Conservation (phyloP, 169 alveolate genomes). For the Eimeria tenella region DNA sequence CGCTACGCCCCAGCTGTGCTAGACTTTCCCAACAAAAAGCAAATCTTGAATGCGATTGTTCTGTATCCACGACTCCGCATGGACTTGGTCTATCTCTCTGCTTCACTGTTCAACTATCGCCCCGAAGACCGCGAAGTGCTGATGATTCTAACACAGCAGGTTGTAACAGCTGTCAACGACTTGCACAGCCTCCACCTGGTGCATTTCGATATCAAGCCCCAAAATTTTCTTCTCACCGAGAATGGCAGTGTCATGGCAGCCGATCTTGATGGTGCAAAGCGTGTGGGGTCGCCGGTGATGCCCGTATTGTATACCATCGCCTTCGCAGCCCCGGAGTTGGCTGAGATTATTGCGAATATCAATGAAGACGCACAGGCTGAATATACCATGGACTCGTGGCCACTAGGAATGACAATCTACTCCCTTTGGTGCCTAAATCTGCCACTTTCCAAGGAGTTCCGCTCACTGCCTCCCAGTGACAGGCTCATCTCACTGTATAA, state of each 20-base stretch:
- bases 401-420: slow-evolving; percentile 68
- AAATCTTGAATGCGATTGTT: neutral
- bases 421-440: slow-evolving; percentile 44
- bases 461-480: neutral
- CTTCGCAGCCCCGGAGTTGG: slow-evolving; percentile 60
- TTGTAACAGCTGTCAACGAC: slow-evolving; percentile 14
- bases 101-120: neutral
- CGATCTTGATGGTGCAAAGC: neutral
- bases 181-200: slow-evolving; percentile 12
- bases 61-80: neutral
- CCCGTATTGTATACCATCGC: slow-evolving; percentile 12
- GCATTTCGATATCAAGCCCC: slow-evolving; percentile 53
- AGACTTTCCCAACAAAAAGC: neutral
- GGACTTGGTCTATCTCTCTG: slow-evolving; percentile 14
- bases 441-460: slow-evolving; percentile 5
- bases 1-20: neutral
- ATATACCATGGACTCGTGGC: slow-evolving; percentile 48
- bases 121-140: slow-evolving; percentile 2
- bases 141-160: slow-evolving; percentile 51
- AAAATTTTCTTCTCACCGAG: slow-evolving; percentile 22
- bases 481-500: neutral
- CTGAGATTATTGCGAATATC: neutral
- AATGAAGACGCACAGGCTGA: neutral
- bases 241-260: slow-evolving; percentile 17
- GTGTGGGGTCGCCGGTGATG: neutral